Base-by-base conservation (phyloP, 2,329 filamentous ascomycete genomes). In the Calonectria pteridis region DNA sequence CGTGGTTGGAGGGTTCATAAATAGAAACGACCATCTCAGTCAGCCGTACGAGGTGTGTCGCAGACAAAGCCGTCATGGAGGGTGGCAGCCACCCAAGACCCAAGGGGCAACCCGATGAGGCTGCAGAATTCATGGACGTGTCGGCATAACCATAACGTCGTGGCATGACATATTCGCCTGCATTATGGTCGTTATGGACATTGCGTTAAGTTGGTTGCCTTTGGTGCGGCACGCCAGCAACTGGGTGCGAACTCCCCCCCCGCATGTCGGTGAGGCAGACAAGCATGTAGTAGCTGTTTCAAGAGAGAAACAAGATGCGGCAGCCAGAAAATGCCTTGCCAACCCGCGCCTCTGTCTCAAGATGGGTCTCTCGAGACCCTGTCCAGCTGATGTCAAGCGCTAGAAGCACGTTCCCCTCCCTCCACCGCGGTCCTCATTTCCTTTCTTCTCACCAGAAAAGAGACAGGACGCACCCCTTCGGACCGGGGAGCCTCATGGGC, bases 11-110 rank as follows among this genome's bases (percentile, higher is more conserved):
- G 46, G 28, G 53, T 65, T 77, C 50, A 75, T 59, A 77, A 77
- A 78, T 78, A 79, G 78, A 75, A 76, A 73, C 76, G 31, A 14
- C 55, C 55, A 69, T 75, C 26, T 63, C 68, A 68, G 69, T 63
- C 68, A 68, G 69, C 67, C 51, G 40, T 46, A 29, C 33, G 65
- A 16, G 55, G 53, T 35, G 37, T 23, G 51, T 55, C n/a, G n/a
- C 40, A 63, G 16, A 49, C 33, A 49, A 14, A 26, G 43, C 29
- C 23, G 29, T 29, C 23, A 20, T 58, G 55, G 65, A 72, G 35
- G 64, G 40, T 63, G 33, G 40, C 63, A 67, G 26, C n/a, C 51
- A 49, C 31, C 46, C 10, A 65, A 31, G 40, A 28, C 28, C 33
- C 68, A 31, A 65, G 18, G 43, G 65, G 53, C 33, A 33, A 4